Evolutionary conservation across 1,139 yeast genomes (phyloP).

Genomic region (Nakaseomyces bracarensis): DNA sequence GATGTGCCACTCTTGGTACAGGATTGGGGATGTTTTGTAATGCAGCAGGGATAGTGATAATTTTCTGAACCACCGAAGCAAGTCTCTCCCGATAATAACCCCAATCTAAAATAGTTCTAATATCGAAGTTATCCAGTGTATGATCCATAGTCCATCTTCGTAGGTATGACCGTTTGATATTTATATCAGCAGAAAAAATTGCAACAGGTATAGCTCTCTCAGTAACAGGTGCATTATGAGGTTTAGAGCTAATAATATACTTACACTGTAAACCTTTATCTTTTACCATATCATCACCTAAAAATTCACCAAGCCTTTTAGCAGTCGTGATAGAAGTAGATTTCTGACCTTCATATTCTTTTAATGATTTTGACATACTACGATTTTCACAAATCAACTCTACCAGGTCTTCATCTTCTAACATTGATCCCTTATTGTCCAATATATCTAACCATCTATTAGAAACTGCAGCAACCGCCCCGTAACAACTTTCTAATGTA

Average conservation of each 20-base stretch:
- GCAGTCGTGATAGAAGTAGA: constrained; percentile 97
- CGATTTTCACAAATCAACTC: constrained; percentile 94
- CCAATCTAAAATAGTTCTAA: constrained; percentile 90
- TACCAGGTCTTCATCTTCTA: constrained; percentile 90
- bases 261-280: constrained; percentile 95
- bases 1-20: constrained; percentile 89
- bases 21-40: constrained; percentile 85
- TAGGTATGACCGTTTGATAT: constrained; percentile 53
- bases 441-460: constrained; percentile 93
- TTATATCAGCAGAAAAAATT: constrained; percentile 74
- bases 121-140: constrained; percentile 72
- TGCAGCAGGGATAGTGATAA: constrained; percentile 96
- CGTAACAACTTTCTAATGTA: constrained; percentile 70
- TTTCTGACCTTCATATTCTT: constrained; percentile 83
- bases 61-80: constrained; percentile 88
- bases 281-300: constrained; percentile 96
- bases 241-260: constrained; percentile 81
- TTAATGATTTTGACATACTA: constrained; percentile 87
- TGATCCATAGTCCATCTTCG: constrained; percentile 85
- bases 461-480: constrained; percentile 85
- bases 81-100: constrained; percentile 81
- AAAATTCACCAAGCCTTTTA: constrained; percentile 80
- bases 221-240: constrained; percentile 82
- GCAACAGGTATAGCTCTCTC: constrained; percentile 97
- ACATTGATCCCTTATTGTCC: constrained; percentile 75